A percentile compares a stretch with the other conserved stretches of the same genome.
phyloP scores from a whole-genome alignment of 805 yeast species.

The Nakazawaea populi region DNA sequence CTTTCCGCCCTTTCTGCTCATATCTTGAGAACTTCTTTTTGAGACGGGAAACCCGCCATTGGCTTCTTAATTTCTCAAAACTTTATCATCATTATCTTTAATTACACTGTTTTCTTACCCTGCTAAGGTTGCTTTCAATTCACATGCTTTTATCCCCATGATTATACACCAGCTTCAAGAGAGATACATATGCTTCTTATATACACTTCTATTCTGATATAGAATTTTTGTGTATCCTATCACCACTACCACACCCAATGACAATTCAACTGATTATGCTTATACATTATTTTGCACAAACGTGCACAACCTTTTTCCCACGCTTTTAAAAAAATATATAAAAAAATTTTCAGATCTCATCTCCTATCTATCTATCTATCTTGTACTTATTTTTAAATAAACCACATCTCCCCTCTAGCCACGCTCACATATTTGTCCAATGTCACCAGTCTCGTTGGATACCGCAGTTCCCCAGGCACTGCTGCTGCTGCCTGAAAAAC shows the following conservation, averaged over 20 bases:
- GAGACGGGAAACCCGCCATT: too few relatives aligned
- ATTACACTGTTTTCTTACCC: neutral
- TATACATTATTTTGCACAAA: neutral
- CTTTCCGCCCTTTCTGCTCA: too few relatives aligned
- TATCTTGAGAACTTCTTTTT: too few relatives aligned
- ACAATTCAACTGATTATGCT: neutral
- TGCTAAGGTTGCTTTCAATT: too few relatives aligned
- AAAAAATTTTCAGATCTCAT: neutral
- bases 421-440: neutral
- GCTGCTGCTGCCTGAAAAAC: neutral
- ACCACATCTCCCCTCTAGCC: too few relatives aligned
- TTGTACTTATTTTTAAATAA: too few relatives aligned
- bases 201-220: neutral
- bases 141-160: too few relatives aligned
- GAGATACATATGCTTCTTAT: neutral
- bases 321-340: neutral
- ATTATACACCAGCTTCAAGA: neutral
- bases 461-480: neutral
- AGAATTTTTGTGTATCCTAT: too few relatives aligned
- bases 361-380: neutral
- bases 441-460: slow-evolving; percentile 8
- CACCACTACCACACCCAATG: neutral
- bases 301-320: neutral
- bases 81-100: neutral
- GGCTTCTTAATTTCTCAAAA: too few relatives aligned